These are phyloP conservation scores for Plasmodium cynomolgi DNA, from an alignment of 169 alveolate species.

Conservation along the genomic window DNA sequence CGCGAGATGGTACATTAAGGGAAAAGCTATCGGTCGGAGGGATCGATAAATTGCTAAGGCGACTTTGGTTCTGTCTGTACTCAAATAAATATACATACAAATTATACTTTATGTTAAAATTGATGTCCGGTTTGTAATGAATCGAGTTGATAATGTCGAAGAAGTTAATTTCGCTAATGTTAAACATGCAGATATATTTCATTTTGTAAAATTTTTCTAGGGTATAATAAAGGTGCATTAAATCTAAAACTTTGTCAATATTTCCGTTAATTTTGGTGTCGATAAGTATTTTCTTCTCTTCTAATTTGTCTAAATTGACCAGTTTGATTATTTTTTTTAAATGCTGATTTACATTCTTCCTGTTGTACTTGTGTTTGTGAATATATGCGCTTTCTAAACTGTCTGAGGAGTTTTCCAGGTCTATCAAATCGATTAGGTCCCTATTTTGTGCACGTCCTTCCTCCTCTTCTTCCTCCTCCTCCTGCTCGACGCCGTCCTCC, in stretches of 20 bases:
- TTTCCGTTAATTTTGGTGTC: slow-evolving; percentile 54
- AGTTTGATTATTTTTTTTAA: slow-evolving; percentile 53
- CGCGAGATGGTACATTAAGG: slow-evolving; percentile 14
- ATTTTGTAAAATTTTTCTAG: slow-evolving; percentile 68
- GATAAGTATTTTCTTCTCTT: slow-evolving; percentile 53
- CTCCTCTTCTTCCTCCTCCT: background rate
- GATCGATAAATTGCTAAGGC: slow-evolving; percentile 8
- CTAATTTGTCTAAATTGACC: slow-evolving; percentile 40
- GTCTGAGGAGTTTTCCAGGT: slow-evolving; percentile 55
- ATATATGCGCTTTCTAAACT: slow-evolving; percentile 74
- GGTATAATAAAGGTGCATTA: slow-evolving; percentile 69
- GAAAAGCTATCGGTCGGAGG: slow-evolving; percentile 16
- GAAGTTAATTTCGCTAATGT: slow-evolving; percentile 25
- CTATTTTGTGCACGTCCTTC: background rate
- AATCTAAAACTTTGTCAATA: slow-evolving; percentile 33
- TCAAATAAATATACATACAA: slow-evolving; percentile 66
- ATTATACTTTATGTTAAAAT: slow-evolving; percentile 55
- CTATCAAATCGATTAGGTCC: slow-evolving; percentile 54
- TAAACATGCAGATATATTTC: slow-evolving; percentile 66
- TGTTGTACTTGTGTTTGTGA: slow-evolving; percentile 72
- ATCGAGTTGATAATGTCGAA: slow-evolving; percentile 44
- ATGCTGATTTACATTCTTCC: slow-evolving; percentile 48
- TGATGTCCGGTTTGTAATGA: slow-evolving; percentile 59
- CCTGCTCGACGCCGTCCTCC: background rate
- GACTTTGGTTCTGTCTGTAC: slow-evolving; percentile 16